A percentile compares a stretch with the other conserved stretches of the same genome.
phyloP scores from a whole-genome alignment of 306 rosid species.

The Styphnolobium japonicum region DNA sequence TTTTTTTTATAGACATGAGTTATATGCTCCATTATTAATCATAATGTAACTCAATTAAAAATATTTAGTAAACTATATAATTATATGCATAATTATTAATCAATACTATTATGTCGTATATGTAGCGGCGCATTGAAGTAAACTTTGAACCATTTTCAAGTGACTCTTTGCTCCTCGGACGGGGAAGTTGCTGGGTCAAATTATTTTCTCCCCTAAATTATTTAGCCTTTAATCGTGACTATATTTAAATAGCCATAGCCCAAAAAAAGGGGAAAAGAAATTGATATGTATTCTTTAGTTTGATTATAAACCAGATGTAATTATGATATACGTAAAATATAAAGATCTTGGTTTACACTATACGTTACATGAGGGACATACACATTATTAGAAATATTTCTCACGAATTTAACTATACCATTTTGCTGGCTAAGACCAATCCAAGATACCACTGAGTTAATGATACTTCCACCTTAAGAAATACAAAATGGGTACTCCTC shows the following conservation, averaged over 20 bases:
- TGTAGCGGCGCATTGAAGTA: conserved; percentile 34
- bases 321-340: neutral
- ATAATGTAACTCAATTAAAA: neutral
- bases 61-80: neutral
- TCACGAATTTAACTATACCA: neutral
- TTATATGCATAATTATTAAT: neutral
- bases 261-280: conserved; percentile 14
- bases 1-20: neutral
- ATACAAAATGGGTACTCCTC: neutral
- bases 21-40: neutral
- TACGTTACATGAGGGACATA: conserved; percentile 1
- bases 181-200: conserved; percentile 24
- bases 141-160: conserved; percentile 10
- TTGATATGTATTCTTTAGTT: neutral
- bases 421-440: neutral
- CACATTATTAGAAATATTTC: neutral
- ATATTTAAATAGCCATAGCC: conserved; percentile 5
- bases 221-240: neutral
- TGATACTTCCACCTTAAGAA: conserved; percentile 24
- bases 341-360: conserved; percentile 17
- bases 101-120: neutral
- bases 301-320: neutral
- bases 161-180: conserved; percentile 25
- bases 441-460: neutral
- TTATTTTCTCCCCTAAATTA: neutral